Evolutionary conservation across 2,329 filamentous ascomycete species (phyloP).

Genomic region (Neopestalotiopsis rosae): DNA sequence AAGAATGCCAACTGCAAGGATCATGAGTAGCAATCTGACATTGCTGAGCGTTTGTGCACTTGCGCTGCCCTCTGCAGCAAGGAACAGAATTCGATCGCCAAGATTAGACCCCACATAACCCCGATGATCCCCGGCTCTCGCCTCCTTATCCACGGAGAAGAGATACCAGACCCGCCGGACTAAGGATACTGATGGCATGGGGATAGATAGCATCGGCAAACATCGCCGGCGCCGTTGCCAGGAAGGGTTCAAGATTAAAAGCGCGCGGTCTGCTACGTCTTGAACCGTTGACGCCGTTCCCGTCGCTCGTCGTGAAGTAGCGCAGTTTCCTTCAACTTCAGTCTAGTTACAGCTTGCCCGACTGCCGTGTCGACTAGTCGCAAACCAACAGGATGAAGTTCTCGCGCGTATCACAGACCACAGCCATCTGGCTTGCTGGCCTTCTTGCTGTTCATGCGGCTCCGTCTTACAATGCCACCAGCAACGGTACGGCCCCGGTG

Average conservation of each 20-base stretch:
- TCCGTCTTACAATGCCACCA: neutral
- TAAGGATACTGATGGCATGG: neutral
- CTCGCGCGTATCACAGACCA: conserved; percentile 1
- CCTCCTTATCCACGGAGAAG: conserved; percentile 5
- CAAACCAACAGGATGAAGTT: conserved; percentile 8
- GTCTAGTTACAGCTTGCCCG: neutral
- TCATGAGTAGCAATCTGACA: neutral
- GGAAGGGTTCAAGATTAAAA: neutral
- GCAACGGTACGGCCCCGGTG: conserved; percentile 3
- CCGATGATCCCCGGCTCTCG: conserved; percentile 8
- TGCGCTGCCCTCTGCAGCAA: neutral
- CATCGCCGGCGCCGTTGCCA: neutral
- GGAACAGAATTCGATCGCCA: neutral
- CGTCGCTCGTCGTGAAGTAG: neutral
- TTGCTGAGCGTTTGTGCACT: neutral
- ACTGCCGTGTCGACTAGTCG: neutral
- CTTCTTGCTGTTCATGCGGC: neutral
- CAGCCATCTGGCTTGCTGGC: neutral
- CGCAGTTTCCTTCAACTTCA: neutral
- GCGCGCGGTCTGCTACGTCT: neutral
- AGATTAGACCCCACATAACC: conserved; percentile 10
- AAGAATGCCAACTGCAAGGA: conserved; percentile 2
- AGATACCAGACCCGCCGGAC: neutral
- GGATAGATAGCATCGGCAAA: conserved; percentile 4
- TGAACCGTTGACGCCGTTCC: neutral